These are phyloP conservation scores for Penicillium frequentans DNA, from an alignment of 2,329 filamentous ascomycete species.

Conservation along the genomic window DNA sequence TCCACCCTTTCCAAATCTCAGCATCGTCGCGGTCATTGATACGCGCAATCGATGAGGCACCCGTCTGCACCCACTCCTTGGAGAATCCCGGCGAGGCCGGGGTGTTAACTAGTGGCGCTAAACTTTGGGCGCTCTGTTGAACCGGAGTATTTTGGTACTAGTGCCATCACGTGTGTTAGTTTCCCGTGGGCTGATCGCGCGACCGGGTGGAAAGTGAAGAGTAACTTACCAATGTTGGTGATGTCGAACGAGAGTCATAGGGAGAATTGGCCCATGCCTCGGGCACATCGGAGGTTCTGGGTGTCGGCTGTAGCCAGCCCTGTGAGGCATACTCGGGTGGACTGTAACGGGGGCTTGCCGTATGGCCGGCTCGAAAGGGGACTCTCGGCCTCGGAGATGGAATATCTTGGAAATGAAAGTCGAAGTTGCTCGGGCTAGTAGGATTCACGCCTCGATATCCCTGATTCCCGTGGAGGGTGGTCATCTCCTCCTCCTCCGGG, in stretches of 20 bases:
- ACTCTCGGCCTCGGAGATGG: slow-evolving; percentile 20
- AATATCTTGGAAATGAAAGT: slow-evolving; percentile 16
- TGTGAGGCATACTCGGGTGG: slow-evolving; percentile 24
- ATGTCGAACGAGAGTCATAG: slow-evolving; percentile 30
- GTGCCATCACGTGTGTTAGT: slow-evolving; percentile 4
- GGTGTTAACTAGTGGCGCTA: slow-evolving; percentile 34
- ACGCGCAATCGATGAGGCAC: slow-evolving; percentile 32
- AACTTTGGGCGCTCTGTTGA: slow-evolving; percentile 35
- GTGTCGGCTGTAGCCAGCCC: slow-evolving; percentile 21
- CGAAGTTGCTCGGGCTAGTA: slow-evolving; percentile 13
- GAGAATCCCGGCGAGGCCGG: slow-evolving; percentile 29
- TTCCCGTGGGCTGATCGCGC: background rate
- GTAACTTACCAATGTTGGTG: slow-evolving; percentile 31
- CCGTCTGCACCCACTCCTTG: slow-evolving; percentile 40
- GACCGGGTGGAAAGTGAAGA: background rate
- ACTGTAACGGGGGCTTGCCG: slow-evolving; percentile 16
- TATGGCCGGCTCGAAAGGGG: slow-evolving; percentile 21
- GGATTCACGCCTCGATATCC: slow-evolving; percentile 9
- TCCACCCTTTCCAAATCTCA: slow-evolving; percentile 40
- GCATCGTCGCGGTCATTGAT: slow-evolving; percentile 38
- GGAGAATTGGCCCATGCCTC: slow-evolving; percentile 27
- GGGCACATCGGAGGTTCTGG: slow-evolving; percentile 19
- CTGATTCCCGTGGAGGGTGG: slow-evolving; percentile 23
- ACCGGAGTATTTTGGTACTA: slow-evolving; percentile 23
- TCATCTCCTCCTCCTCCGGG: slow-evolving; percentile 23